phyloP scores from a whole-genome alignment of 1,284 basidiomycete species.

The Xerocomus subilludens region DNA sequence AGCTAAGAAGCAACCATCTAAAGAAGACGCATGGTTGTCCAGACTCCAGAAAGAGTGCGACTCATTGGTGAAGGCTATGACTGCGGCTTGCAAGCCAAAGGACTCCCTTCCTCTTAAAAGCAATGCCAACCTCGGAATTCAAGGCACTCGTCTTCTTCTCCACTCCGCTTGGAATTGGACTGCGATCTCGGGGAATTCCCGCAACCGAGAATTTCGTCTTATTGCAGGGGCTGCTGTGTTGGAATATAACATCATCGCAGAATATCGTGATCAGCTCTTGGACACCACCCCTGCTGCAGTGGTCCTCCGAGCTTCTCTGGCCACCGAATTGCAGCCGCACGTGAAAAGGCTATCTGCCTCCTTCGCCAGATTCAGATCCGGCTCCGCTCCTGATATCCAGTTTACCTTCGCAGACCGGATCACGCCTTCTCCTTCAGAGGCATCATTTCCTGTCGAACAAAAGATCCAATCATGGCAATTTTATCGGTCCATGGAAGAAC shows the following conservation, averaged over 20 bases:
- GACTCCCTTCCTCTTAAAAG: neutral
- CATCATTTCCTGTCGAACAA: neutral
- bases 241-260: neutral
- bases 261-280: neutral
- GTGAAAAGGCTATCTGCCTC: neutral
- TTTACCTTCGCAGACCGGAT: neutral
- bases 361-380: neutral
- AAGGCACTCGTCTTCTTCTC: neutral
- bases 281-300: neutral
- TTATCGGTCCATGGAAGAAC: neutral
- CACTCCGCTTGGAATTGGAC: neutral
- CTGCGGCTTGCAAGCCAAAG: neutral
- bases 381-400: neutral
- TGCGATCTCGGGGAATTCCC: neutral
- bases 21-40: no score
- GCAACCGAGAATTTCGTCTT: neutral
- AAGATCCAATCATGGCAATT: neutral
- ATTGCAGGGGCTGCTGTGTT: neutral
- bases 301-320: neutral
- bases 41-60: neutral
- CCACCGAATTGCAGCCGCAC: neutral
- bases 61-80: conserved; percentile 7
- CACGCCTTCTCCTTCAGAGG: no score
- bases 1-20: no score
- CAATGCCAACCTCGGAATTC: neutral